phyloP scores from a whole-genome alignment of 2,329 filamentous ascomycete genomes.

The Phialemoniopsis sp. region DNA sequence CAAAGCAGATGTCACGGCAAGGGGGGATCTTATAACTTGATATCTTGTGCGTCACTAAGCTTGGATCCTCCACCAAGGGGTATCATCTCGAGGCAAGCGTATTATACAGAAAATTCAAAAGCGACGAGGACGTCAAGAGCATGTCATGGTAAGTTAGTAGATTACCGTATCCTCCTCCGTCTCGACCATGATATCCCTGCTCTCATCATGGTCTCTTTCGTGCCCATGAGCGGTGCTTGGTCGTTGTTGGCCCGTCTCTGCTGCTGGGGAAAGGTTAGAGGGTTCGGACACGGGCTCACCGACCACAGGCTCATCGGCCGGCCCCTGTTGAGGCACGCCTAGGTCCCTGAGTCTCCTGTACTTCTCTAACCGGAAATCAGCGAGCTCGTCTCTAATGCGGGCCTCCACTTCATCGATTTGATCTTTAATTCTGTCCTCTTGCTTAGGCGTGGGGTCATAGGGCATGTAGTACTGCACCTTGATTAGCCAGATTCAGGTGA shows the following conservation, averaged over 20 bases:
- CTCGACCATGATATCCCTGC: slow-evolving; percentile 74
- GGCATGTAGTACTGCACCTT: slow-evolving; percentile 73
- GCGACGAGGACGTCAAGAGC: no score
- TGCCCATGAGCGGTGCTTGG: slow-evolving; percentile 10
- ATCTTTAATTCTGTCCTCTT: slow-evolving; percentile 66
- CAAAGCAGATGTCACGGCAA: no score
- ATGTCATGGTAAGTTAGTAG: slow-evolving; percentile 51
- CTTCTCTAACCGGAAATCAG: slow-evolving; percentile 53
- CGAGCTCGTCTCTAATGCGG: slow-evolving; percentile 59
- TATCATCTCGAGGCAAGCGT: no score
- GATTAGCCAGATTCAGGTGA: no score
- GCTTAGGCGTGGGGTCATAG: slow-evolving; percentile 66
- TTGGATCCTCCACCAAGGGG: no score
- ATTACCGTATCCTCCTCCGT: slow-evolving; percentile 89
- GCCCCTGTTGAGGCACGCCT: slow-evolving; percentile 15
- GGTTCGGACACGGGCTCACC: slow-evolving; percentile 38
- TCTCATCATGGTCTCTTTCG: slow-evolving; percentile 56
- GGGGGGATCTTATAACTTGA: no score
- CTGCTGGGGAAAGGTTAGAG: slow-evolving; percentile 25
- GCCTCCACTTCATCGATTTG: slow-evolving; percentile 66
- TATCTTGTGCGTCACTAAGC: background rate
- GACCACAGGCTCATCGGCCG: slow-evolving; percentile 27
- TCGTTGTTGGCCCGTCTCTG: slow-evolving; percentile 30
- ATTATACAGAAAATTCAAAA: no score
- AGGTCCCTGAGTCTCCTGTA: slow-evolving; percentile 33